Base-by-base conservation (phyloP, 768 basidiomycete species). In the Peribolospora baueri region DNA sequence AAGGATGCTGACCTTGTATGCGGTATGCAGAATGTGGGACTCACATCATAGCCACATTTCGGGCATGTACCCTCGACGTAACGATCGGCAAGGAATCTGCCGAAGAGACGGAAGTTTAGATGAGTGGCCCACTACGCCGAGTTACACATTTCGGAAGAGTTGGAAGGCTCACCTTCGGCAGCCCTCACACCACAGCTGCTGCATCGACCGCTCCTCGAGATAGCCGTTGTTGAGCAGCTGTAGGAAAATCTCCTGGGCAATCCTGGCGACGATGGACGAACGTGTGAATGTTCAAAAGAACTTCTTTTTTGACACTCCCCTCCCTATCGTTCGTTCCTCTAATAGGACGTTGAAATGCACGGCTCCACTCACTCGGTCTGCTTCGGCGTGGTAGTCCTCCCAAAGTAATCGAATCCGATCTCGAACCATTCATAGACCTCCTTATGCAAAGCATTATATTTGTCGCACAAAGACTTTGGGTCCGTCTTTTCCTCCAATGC, bases 51-150 rank as follows among this genome's bases (percentile, higher is more conserved):
- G 50, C 75, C 76, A 65, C 93, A 97, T 68, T 93, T 75, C 0
- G 93, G 93, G 65, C 93, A 98, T 42, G 77, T 85, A n/a, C 93
- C 93, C 68, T 97, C 91, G 0, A 97, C 90, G 68, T 82, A 97
- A 54, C 93, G 81, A 69, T 98, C 93, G 14, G 93, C 93, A 42
- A 98, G 70, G 70, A 93, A 98, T 61, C 84, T 85, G 57, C 9
- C 13, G 5, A 52, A 25, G 25, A 25, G 25, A 25, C 25, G 25
- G 25, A 25, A 25, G 25, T 25, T 25, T 25, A 25, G 25, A 25
- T 25, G 25, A 25, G 25, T 25, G 25, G 25, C 25, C 25, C 25
- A 25, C 25, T 25, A 25, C 25, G 25, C 25, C 25, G 25, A 25
- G 25, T 25, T 25, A 25, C 25, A 37, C 3, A 4, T 14, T 37